phyloP scores from a whole-genome alignment of 306 rosid species.

The Phaseolus lunatus region DNA sequence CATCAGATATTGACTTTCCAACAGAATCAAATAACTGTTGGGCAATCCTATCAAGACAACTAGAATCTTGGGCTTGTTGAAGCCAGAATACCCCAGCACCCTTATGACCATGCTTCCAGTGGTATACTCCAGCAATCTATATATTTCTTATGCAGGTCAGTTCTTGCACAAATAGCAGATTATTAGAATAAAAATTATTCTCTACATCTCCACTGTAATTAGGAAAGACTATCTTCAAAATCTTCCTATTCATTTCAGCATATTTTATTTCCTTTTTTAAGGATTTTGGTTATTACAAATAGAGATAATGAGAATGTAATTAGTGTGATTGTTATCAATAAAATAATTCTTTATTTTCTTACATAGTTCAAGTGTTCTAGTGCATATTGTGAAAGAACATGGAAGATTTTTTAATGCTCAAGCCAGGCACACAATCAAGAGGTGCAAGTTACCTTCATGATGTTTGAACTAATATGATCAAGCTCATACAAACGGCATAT shows the following conservation, averaged over 20 bases:
- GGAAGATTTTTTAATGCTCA: slow-evolving; percentile 18
- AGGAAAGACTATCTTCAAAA: no score
- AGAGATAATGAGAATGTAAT: no score
- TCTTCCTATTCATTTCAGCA: no score
- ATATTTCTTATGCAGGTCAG: slow-evolving; percentile 36
- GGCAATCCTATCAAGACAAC: slow-evolving; percentile 84
- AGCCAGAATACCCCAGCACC: slow-evolving; percentile 95
- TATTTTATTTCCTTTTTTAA: no score
- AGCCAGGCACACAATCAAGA: slow-evolving; percentile 30
- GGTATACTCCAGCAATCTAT: slow-evolving; percentile 88
- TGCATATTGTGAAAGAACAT: slow-evolving; percentile 27
- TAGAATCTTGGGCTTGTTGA: slow-evolving; percentile 83
- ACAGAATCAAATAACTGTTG: slow-evolving; percentile 89
- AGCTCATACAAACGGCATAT: slow-evolving; percentile 89
- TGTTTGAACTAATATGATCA: slow-evolving; percentile 68
- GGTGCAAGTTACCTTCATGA: slow-evolving; percentile 72
- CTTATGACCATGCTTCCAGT: slow-evolving; percentile 96
- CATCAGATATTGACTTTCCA: slow-evolving; percentile 93
- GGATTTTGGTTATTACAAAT: no score
- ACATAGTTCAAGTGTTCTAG: no score
- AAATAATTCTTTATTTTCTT: no score
- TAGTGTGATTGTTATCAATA: no score
- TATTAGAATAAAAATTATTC: no score
- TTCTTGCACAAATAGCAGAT: neutral
- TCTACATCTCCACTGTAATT: no score